Percentiles rank a stretch among this genome's conserved stretches.
phyloP scores from a whole-genome alignment of 305 asterid species.

The Fraxinus latifolia region DNA sequence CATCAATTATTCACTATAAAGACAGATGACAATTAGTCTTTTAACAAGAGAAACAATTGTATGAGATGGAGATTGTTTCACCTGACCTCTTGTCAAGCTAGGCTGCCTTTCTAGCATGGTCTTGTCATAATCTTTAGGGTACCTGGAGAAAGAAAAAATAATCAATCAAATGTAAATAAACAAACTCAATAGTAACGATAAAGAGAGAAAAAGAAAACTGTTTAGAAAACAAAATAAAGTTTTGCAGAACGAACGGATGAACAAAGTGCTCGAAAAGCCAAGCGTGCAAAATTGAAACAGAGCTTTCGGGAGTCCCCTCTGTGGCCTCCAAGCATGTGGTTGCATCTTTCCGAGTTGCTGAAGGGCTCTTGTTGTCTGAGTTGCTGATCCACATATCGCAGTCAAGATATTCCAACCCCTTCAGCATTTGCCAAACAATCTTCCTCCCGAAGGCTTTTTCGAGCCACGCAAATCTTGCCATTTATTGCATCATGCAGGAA shows the following conservation, averaged over 20 bases:
- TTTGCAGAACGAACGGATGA: slow-evolving; percentile 56
- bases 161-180: neutral
- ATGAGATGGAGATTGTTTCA: slow-evolving; percentile 21
- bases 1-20: neutral
- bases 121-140: slow-evolving; percentile 91
- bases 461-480: slow-evolving; percentile 53
- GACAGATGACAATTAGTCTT: neutral
- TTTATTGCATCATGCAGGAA: slow-evolving; percentile 74
- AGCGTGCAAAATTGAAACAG: slow-evolving; percentile 76
- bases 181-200: neutral
- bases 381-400: slow-evolving; percentile 72
- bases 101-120: slow-evolving; percentile 90
- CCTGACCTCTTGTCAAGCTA: slow-evolving; percentile 95
- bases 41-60: neutral
- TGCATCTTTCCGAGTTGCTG: slow-evolving; percentile 94
- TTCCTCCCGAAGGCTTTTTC: slow-evolving; percentile 70
- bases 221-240: neutral
- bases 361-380: slow-evolving; percentile 76
- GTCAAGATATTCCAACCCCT: slow-evolving; percentile 75
- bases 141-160: slow-evolving; percentile 40
- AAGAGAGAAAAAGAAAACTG: neutral
- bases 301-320: slow-evolving; percentile 86
- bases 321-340: slow-evolving; percentile 92
- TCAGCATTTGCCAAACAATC: slow-evolving; percentile 40
- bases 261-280: slow-evolving; percentile 96